Conservation (phyloP, 2,329 filamentous ascomycete species). For the Aureobasidium sp. region DNA sequence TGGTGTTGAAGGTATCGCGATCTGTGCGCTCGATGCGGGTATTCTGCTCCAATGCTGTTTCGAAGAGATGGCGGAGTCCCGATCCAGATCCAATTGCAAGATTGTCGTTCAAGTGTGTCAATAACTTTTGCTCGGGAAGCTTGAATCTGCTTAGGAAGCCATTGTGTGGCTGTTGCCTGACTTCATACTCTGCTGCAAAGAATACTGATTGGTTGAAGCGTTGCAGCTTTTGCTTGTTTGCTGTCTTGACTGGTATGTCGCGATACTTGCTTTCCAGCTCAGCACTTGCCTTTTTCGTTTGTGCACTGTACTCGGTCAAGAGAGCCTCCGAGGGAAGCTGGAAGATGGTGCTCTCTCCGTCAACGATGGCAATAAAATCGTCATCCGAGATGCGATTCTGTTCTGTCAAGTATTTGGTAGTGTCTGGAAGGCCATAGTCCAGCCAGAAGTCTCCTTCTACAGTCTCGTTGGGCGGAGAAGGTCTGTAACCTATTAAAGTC, state of each 20-base stretch:
- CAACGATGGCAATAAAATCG: constrained; percentile 4
- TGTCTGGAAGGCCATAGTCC: constrained; percentile 10
- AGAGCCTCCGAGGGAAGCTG: constrained; percentile 10
- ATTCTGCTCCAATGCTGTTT: constrained; percentile 2
- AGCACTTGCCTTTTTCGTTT: background rate
- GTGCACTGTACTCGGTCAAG: background rate
- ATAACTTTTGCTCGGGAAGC: background rate
- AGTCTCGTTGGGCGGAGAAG: background rate
- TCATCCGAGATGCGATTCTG: background rate
- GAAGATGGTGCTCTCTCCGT: constrained; percentile 11
- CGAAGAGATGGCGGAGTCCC: constrained; percentile 3
- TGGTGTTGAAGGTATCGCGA: constrained; percentile 10
- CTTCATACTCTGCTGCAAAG: constrained; percentile 7
- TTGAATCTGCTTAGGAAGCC: constrained; percentile 10
- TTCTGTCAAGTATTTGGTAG: background rate
- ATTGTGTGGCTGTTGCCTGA: background rate
- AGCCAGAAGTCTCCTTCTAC: constrained; percentile 8
- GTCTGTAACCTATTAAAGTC: constrained; percentile 10
- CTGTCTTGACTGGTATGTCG: background rate
- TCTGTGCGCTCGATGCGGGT: constrained; percentile 8
- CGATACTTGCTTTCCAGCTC: background rate
- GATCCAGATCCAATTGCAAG: constrained; percentile 2
- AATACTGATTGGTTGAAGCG: constrained; percentile 15
- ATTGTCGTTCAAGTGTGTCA: background rate
- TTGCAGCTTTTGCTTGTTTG: background rate